Conservation (phyloP, 805 yeast genomes). For the Starmerella floricola region DNA sequence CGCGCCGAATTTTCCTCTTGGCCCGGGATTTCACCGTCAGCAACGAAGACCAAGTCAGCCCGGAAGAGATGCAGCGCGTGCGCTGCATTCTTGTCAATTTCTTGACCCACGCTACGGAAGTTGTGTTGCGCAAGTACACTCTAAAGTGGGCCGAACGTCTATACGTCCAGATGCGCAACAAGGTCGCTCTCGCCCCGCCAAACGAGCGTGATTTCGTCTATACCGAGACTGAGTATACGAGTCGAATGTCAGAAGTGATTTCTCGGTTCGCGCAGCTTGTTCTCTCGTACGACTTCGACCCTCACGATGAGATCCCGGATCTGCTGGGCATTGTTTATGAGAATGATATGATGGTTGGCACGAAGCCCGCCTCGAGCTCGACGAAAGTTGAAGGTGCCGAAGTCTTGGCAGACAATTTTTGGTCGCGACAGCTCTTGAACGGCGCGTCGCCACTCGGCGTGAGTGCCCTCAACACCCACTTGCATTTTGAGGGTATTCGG, state of each 20-base stretch:
- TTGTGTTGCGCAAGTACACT: conserved; percentile 28
- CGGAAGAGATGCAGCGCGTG: conserved; percentile 38
- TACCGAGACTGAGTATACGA: conserved; percentile 23
- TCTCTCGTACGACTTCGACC: conserved; percentile 53
- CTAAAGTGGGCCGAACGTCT: conserved; percentile 27
- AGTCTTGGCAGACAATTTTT: conserved; percentile 11
- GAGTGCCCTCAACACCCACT: conserved; percentile 27
- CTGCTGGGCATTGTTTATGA: conserved; percentile 5
- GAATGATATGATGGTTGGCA: neutral
- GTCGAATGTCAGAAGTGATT: conserved; percentile 28
- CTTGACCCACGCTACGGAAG: conserved; percentile 41
- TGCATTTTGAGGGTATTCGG: conserved; percentile 23
- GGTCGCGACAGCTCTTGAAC: conserved; percentile 16
- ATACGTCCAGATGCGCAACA: conserved; percentile 27
- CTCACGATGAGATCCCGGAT: conserved; percentile 24
- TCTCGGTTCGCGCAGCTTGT: conserved; percentile 41
- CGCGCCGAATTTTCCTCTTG: conserved; percentile 48
- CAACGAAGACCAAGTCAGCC: conserved; percentile 25
- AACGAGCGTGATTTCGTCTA: conserved; percentile 23
- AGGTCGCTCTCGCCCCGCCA: conserved; percentile 23
- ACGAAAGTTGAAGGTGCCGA: conserved; percentile 12
- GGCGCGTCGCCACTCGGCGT: conserved; percentile 28
- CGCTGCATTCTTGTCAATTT: conserved; percentile 53
- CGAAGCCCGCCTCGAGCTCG: neutral
- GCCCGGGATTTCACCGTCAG: conserved; percentile 42